Evolutionary conservation across 129 eudicot genomes (phyloP).

Genomic region (Flaveria brownii): DNA sequence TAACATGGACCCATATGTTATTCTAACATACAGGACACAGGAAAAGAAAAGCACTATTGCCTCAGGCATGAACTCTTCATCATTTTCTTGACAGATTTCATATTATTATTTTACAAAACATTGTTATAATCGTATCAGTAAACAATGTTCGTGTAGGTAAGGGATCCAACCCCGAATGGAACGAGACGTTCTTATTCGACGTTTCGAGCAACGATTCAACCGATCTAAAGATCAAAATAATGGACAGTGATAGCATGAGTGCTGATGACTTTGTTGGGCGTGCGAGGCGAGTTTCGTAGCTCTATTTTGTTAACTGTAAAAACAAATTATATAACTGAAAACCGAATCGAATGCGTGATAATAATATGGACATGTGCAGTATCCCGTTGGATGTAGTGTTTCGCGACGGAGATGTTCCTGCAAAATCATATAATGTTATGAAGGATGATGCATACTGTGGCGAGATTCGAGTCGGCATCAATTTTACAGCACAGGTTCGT

Average conservation of each 20-base stretch:
- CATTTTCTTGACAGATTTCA: background rate
- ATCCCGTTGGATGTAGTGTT: constrained; percentile 54
- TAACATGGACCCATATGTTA: constrained; percentile 63
- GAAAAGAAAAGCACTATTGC: constrained; percentile 69
- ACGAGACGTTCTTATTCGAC: constrained; percentile 65
- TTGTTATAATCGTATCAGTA: background rate
- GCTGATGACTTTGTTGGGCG: constrained; percentile 72
- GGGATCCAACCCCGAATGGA: constrained; percentile 70
- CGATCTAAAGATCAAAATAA: constrained; percentile 49
- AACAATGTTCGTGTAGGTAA: constrained; percentile 31
- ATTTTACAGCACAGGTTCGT: constrained; percentile 52
- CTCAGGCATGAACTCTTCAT: constrained; percentile 42
- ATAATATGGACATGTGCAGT: constrained; percentile 25
- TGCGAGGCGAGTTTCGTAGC: constrained; percentile 47
- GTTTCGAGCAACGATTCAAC: constrained; percentile 35
- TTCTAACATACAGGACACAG: constrained; percentile 57
- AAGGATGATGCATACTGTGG: constrained; percentile 60
- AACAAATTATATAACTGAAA: background rate
- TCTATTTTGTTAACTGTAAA: background rate
- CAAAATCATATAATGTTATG: constrained; percentile 53
- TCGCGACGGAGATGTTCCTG: constrained; percentile 47
- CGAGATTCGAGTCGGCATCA: constrained; percentile 62
- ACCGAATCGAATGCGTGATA: background rate
- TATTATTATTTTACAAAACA: no score
- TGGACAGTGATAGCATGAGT: constrained; percentile 53